Evolutionary conservation across 2,329 filamentous ascomycete genomes (phyloP), one percentile per base, ranked within the genome.

Genomic region (Teratosphaeriaceae sp.): DNA sequence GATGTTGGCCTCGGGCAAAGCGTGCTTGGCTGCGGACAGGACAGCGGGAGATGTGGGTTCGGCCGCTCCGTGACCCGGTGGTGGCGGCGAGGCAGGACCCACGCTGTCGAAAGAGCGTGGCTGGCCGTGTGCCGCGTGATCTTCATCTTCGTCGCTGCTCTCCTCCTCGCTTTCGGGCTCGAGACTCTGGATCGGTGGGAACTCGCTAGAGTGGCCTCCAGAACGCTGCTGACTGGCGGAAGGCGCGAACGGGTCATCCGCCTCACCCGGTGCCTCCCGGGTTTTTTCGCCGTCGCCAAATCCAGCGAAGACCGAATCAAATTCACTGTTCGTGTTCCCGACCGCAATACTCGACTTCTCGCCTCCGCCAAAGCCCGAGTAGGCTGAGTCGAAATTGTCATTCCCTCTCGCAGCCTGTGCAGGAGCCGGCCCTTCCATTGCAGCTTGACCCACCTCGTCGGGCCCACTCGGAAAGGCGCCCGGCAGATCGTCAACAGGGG

Each of bases 121-220:
- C 6, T 47, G 44, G 13, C 11, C 22, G 15, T 23, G 35, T 20
- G 3, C 22, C 11, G n/a, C 22, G 18, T 24, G 7, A 3, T 40
- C 46, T 31, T 86, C 88, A 38, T 78, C 78, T 18, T 67, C 68
- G 42, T 64, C 65, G 47, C 94, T 88, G 22, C 85, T 89, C 18
- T 94, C 84, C 21, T 89, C 88, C n/a, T 94, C 84, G 19, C 90
- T 86, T 44, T 88, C 84, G 23, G 80, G 76, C 48, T 85, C 83
- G 45, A 96, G 68, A 60, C 90, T 87, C n/a, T 84, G 82, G 47
- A 97, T 95, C 1, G 90, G 90, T 23, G 92, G 92, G 60, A 97
- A 97, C 61, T 97, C n/a, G n/a, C n/a, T n/a, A n/a, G n/a, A n/a
- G n/a, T n/a, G n/a, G n/a, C n/a, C n/a, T n/a, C n/a, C n/a, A n/a